A percentile compares a stretch with the other conserved stretches of the same genome.
Conservation (phyloP, 2,329 filamentous ascomycete species). For the Fusarium gaditjirri region DNA sequence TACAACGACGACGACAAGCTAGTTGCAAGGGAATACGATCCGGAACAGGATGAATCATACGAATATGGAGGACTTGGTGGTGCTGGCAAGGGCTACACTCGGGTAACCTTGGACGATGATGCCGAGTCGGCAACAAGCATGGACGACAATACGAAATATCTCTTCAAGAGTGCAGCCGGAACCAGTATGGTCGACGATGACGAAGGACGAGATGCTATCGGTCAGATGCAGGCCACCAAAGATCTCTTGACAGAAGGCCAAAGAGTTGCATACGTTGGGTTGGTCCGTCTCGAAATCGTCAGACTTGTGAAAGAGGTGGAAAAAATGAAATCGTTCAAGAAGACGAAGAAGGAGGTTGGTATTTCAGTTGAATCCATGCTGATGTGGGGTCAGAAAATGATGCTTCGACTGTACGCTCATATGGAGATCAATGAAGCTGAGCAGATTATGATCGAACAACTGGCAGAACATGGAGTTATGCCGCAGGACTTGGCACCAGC, state of each 20-base stretch:
- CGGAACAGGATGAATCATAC: constrained; percentile 73
- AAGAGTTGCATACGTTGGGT: constrained; percentile 93
- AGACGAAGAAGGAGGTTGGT: constrained; percentile 76
- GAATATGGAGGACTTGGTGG: constrained; percentile 84
- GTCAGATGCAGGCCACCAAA: constrained; percentile 96
- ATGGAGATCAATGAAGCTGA: constrained; percentile 95
- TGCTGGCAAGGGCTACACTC: constrained; percentile 93
- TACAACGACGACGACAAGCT: constrained; percentile 94
- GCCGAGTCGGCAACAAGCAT: constrained; percentile 93
- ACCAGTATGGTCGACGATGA: constrained; percentile 76
- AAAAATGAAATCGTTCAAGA: constrained; percentile 68
- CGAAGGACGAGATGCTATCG: constrained; percentile 83
- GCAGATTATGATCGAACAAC: constrained; percentile 98
- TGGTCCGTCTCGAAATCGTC: constrained; percentile 83
- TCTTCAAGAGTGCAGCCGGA: constrained; percentile 80
- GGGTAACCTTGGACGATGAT: constrained; percentile 95
- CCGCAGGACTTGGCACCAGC: constrained; percentile 85
- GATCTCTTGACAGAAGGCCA: constrained; percentile 95
- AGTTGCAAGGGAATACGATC: constrained; percentile 82
- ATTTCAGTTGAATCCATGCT: constrained; percentile 80
- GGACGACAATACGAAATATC: constrained; percentile 96
- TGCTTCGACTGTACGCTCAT: constrained; percentile 91
- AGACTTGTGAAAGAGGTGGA: constrained; percentile 79
- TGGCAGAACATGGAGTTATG: constrained; percentile 90
- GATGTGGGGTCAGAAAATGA: constrained; percentile 99